phyloP scores from a whole-genome alignment of 345 rosid genomes.

The Gossypium raimondii region DNA sequence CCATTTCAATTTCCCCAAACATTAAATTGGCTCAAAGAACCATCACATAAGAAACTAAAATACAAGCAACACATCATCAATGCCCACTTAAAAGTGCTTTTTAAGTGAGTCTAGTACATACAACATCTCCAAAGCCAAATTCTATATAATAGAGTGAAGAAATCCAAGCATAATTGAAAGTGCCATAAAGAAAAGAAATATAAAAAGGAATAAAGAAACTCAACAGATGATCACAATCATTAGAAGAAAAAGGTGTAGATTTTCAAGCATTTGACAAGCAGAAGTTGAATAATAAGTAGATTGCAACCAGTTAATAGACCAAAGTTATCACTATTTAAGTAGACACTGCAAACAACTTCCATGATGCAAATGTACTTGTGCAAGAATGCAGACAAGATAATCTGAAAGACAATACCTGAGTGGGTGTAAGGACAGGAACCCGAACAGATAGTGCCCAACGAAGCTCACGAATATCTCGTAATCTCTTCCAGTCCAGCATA shows the following conservation, averaged over 20 bases:
- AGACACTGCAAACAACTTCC: neutral
- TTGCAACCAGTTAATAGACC: neutral
- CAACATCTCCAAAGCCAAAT: neutral
- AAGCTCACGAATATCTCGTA: constrained; percentile 97
- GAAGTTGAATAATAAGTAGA: constrained; percentile 5
- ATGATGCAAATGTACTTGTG: neutral
- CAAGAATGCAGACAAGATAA: constrained; percentile 11
- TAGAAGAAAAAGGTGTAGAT: neutral
- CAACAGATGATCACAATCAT: neutral
- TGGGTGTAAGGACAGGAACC: constrained; percentile 90
- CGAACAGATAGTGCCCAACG: constrained; percentile 91
- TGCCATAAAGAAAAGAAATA: neutral
- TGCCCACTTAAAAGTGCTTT: constrained; percentile 6
- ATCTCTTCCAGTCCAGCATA: constrained; percentile 91
- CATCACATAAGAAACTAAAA: neutral
- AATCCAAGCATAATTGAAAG: neutral
- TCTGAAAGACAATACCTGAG: constrained; percentile 58
- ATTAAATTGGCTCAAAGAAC: constrained; percentile 5
- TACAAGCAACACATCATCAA: constrained; percentile 5
- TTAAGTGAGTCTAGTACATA: neutral
- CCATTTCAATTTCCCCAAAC: constrained; percentile 3
- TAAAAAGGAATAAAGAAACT: neutral
- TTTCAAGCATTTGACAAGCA: neutral
- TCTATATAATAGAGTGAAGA: neutral
- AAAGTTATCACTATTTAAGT: neutral